phyloP scores from a whole-genome alignment of 2,329 filamentous ascomycete genomes.

The Penicillium sp. region DNA sequence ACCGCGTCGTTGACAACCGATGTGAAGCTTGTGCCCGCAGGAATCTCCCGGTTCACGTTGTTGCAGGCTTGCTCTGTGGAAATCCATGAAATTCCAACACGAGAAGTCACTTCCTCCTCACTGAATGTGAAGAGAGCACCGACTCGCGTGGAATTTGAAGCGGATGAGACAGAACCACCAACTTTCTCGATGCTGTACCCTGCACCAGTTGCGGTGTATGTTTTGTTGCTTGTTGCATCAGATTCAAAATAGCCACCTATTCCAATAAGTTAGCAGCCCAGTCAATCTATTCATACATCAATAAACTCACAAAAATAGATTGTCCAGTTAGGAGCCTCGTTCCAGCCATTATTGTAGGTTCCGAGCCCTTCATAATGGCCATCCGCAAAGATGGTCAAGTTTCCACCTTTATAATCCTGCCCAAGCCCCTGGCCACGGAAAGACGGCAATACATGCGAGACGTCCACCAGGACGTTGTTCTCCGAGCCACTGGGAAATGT shows the following conservation, averaged over 20 bases:
- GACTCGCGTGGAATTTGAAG: conserved; percentile 49
- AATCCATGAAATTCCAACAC: conserved; percentile 70
- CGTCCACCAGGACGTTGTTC: conserved; percentile 61
- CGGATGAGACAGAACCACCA: conserved; percentile 37
- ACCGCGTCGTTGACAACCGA: conserved; percentile 53
- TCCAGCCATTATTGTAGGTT: conserved; percentile 69
- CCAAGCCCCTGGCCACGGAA: conserved; percentile 62
- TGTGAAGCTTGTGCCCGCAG: conserved; percentile 45
- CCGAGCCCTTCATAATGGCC: conserved; percentile 62
- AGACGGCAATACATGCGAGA: conserved; percentile 67
- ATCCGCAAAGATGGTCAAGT: conserved; percentile 55
- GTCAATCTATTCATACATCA: not conserved
- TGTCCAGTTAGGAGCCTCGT: conserved; percentile 58
- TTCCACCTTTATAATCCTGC: conserved; percentile 65
- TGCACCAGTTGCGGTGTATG: conserved; percentile 31
- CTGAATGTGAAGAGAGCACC: conserved; percentile 57
- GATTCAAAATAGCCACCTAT: conserved; percentile 63
- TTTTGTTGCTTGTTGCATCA: conserved; percentile 32
- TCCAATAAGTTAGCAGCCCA: conserved; percentile 25
- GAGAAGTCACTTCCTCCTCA: conserved; percentile 52
- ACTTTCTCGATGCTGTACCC: conserved; percentile 32
- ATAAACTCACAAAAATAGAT: conserved; percentile 31
- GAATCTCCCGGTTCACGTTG: conserved; percentile 61
- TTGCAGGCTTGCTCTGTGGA: conserved; percentile 62
- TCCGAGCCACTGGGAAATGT: conserved; percentile 52